Percentiles rank a stretch among this genome's conserved stretches.
phyloP scores from a whole-genome alignment of 495 filamentous ascomycete genomes.

The Tuber brumale region DNA sequence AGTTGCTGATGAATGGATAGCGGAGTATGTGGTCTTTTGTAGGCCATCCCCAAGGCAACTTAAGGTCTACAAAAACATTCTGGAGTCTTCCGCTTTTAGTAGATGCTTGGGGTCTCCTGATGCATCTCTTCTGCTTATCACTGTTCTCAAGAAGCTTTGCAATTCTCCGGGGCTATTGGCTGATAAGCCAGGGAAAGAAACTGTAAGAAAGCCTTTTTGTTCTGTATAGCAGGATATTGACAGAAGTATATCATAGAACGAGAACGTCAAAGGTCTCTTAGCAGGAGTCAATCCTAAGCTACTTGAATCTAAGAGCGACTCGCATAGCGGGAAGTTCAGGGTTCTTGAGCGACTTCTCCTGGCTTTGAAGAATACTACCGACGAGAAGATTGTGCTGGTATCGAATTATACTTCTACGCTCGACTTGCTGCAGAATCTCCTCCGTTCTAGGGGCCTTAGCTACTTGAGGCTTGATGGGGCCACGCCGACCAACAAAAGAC shows the following conservation, averaged over 20 bases:
- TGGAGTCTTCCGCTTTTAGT: constrained; percentile 64
- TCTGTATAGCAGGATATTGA: neutral
- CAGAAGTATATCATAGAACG: constrained; percentile 36
- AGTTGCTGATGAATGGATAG: constrained; percentile 2
- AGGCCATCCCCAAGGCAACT: constrained; percentile 60
- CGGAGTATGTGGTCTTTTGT: constrained; percentile 2
- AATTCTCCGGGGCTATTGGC: constrained; percentile 65
- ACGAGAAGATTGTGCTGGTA: constrained; percentile 73
- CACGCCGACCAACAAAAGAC: constrained; percentile 62
- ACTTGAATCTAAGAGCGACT: constrained; percentile 53
- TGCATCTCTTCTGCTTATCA: constrained; percentile 67
- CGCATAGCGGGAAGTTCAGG: constrained; percentile 63
- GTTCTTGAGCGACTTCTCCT: constrained; percentile 64
- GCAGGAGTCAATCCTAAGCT: constrained; percentile 54
- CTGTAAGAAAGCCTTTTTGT: constrained; percentile 6
- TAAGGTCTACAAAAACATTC: constrained; percentile 61
- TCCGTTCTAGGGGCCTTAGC: constrained; percentile 57
- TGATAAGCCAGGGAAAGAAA: constrained; percentile 36
- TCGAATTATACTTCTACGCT: constrained; percentile 78
- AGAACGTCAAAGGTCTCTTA: constrained; percentile 50
- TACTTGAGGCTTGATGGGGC: constrained; percentile 70
- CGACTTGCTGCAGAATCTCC: constrained; percentile 59
- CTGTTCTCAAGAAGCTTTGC: constrained; percentile 73
- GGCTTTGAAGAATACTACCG: constrained; percentile 54
- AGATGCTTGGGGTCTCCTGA: constrained; percentile 60